These are phyloP conservation scores for Neurospora discreta DNA, from an alignment of 495 filamentous ascomycete genomes.

Conservation along the genomic window DNA sequence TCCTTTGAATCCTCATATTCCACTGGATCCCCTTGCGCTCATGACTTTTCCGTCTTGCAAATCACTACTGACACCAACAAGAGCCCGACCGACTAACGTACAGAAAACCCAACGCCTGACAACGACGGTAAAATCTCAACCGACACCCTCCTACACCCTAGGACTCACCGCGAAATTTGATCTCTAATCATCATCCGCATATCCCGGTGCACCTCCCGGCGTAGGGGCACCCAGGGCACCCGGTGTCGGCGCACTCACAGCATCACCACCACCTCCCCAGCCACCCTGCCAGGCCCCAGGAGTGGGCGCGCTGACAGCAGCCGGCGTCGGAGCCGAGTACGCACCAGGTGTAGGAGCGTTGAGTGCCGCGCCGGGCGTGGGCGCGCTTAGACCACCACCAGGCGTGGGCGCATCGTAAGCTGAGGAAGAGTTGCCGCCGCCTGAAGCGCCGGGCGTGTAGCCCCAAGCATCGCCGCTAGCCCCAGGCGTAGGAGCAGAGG, in stretches of 20 bases:
- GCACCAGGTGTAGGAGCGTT: conserved; percentile 76
- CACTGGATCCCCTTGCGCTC: background rate
- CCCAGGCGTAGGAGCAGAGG: conserved; percentile 43
- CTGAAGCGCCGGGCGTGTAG: conserved; percentile 43
- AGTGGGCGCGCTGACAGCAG: conserved; percentile 59
- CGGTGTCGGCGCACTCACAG: conserved; percentile 50
- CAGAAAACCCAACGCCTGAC: background rate
- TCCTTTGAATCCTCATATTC: background rate
- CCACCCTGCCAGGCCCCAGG: conserved; percentile 46
- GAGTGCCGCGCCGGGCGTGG: conserved; percentile 53
- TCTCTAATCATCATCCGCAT: conserved; percentile 38
- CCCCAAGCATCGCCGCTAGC: conserved; percentile 40
- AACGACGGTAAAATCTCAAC: background rate
- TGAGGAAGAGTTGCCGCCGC: conserved; percentile 41
- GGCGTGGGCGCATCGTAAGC: conserved; percentile 69
- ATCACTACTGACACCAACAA: background rate
- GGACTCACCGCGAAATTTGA: background rate
- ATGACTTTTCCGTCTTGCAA: background rate
- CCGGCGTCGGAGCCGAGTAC: conserved; percentile 56
- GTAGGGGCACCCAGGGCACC: conserved; percentile 53
- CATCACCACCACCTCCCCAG: conserved; percentile 49
- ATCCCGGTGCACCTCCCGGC: conserved; percentile 56
- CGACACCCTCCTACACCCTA: background rate
- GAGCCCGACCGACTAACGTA: background rate
- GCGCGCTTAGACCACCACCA: conserved; percentile 54